Evolutionary conservation across 176 grass and related monocot genomes (phyloP).

Genomic region (Oryza meyeriana): DNA sequence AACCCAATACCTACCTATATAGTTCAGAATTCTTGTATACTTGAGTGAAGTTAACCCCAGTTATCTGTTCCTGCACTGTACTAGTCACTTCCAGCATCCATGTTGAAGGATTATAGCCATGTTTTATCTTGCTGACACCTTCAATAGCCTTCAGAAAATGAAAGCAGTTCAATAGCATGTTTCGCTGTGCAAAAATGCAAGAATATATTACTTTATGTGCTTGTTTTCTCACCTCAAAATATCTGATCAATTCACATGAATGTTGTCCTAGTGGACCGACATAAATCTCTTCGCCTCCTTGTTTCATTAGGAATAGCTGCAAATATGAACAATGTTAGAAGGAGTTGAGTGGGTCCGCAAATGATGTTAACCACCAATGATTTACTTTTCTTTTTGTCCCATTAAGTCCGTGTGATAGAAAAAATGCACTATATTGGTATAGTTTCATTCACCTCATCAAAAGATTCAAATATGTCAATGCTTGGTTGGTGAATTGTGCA

Average conservation of each 20-base stretch:
- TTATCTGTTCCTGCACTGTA: neutral
- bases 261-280: neutral
- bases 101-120: constrained; percentile 20
- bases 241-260: neutral
- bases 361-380: neutral
- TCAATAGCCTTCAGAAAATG: neutral
- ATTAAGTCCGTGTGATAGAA: neutral
- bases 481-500: neutral
- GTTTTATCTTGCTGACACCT: constrained; percentile 16
- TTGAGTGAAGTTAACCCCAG: neutral
- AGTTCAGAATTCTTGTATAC: constrained; percentile 15
- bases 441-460: neutral
- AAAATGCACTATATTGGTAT: neutral
- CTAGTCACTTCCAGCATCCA: constrained; percentile 16
- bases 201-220: neutral
- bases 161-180: neutral
- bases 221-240: neutral
- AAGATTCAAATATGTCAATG: neutral
- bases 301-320: neutral
- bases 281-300: neutral
- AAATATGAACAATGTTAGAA: neutral
- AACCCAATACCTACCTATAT: neutral
- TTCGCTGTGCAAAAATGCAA: neutral
- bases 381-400: neutral
- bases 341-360: neutral